Conservation (phyloP, 768 basidiomycete genomes). For the Kwoniella bestiolae region DNA sequence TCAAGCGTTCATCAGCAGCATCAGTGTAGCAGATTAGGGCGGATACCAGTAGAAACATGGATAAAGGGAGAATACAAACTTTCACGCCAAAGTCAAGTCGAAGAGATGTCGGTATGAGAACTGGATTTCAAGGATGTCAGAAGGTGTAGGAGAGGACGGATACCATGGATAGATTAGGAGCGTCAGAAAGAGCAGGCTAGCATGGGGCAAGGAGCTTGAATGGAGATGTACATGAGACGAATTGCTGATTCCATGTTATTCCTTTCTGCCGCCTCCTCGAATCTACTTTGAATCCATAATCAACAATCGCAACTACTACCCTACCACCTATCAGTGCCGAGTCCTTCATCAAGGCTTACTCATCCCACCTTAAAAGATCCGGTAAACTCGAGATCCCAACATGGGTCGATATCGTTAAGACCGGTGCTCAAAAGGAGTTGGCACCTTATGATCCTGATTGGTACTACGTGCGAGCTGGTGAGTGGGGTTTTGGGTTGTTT, state of each 20-base stretch:
- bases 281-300: too few species aligned
- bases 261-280: too few species aligned
- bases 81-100: neutral
- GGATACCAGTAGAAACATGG: neutral
- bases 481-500: conserved; percentile 53
- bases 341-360: conserved; percentile 89
- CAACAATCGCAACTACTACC: too few species aligned
- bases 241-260: neutral
- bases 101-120: too few species aligned
- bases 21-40: neutral
- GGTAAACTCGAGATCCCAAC: conserved; percentile 99
- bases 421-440: conserved; percentile 94
- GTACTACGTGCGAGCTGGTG: conserved; percentile 98
- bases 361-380: conserved; percentile 94
- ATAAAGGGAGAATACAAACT: neutral
- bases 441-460: conserved; percentile 99
- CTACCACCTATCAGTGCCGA: conserved; percentile 71
- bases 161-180: neutral
- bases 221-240: neutral
- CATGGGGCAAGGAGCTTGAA: too few species aligned
- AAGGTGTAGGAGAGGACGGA: too few species aligned
- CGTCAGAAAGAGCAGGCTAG: neutral
- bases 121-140: too few species aligned
- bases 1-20: conserved; percentile 12
- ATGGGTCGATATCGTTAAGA: conserved; percentile 97